These are phyloP conservation scores for Durotheca rogersii DNA, from an alignment of 495 filamentous ascomycete genomes.

Conservation along the genomic window DNA sequence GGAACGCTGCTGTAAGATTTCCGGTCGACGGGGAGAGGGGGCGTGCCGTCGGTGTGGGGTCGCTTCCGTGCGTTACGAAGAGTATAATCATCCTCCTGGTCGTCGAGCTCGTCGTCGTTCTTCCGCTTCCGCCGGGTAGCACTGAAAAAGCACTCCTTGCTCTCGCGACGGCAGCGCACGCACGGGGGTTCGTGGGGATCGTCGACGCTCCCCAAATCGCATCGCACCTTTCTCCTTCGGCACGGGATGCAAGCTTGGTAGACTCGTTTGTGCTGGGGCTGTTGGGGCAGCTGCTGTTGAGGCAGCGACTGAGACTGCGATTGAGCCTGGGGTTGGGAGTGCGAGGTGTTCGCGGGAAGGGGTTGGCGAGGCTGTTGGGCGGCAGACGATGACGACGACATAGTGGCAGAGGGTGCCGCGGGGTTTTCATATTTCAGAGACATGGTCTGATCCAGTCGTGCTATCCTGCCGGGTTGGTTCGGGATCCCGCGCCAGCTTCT, in stretches of 20 bases:
- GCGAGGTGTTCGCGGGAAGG: constrained; percentile 23
- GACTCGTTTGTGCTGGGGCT: constrained; percentile 64
- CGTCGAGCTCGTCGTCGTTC: constrained; percentile 60
- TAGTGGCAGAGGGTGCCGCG: constrained; percentile 19
- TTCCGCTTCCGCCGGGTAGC: constrained; percentile 93
- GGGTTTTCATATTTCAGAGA: constrained; percentile 25
- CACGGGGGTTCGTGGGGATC: constrained; percentile 92
- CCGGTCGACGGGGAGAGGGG: constrained; percentile 40
- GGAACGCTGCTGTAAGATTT: constrained; percentile 51
- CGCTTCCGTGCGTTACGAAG: constrained; percentile 57
- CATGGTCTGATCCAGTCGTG: constrained; percentile 27
- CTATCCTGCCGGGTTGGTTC: constrained; percentile 17
- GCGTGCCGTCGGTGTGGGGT: constrained; percentile 42
- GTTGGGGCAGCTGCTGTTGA: constrained; percentile 17
- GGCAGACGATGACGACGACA: constrained; percentile 25
- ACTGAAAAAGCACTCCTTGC: constrained; percentile 95
- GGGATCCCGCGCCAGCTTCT: constrained; percentile 13
- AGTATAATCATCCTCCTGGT: constrained; percentile 55
- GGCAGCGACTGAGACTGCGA: constrained; percentile 1
- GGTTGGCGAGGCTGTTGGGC: constrained; percentile 29
- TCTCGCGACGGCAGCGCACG: constrained; percentile 87
- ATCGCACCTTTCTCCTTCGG: constrained; percentile 87
- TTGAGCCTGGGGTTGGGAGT: constrained; percentile 13
- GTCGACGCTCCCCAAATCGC: constrained; percentile 92
- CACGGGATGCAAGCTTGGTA: constrained; percentile 92